Base-by-base conservation (phyloP, 164 flowering plant genomes). In the Santalum album region DNA sequence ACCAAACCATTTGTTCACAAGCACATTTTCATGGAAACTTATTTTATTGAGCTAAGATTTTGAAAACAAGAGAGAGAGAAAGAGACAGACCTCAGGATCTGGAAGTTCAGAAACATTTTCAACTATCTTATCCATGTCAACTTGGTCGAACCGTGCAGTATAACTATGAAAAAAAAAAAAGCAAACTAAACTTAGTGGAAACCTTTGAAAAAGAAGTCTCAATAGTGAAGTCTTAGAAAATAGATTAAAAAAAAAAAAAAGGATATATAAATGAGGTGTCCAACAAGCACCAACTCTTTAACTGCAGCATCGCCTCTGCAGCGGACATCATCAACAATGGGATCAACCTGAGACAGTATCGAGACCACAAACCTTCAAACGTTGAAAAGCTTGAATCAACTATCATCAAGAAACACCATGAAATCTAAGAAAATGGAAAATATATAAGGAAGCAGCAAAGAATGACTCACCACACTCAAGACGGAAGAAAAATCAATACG, bases 401-500 rank as follows among this genome's bases (percentile, higher is more conserved):
- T 20, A 14, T 14, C 23, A 24, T 43, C 25, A 49, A 16, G n/a
- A 38, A 49, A 55, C n/a, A 11, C 6, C 4, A 49, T 16, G 11
- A 17, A n/a, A 32, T 22, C 0, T 2, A 14, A n/a, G 24, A 44
- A 21, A 27, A 54, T 38, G 17, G 6, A 1, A 5, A 20, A 40
- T 0, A 20, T 54, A 26, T 54, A 16, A 4, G 34, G 16, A 0
- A 42, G 26, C 39, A 32, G 53, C 53, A 39, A 20, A 51, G 0
- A 46, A 49, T 34, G 29, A 43, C 82, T 72, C 60, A 89, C 99
- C 66, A 59, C 65, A 53, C 70, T 56, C 52, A 92, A 92, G 65
- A 92, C 87, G 53, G 95, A 87, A 38, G 91, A 70, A 68, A 89
- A 92, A 75, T 87, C 95, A 51, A 92, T 87, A 12, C 96, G 80